phyloP scores from a whole-genome alignment of 768 basidiomycete species.

The Pleurotus djamor region DNA sequence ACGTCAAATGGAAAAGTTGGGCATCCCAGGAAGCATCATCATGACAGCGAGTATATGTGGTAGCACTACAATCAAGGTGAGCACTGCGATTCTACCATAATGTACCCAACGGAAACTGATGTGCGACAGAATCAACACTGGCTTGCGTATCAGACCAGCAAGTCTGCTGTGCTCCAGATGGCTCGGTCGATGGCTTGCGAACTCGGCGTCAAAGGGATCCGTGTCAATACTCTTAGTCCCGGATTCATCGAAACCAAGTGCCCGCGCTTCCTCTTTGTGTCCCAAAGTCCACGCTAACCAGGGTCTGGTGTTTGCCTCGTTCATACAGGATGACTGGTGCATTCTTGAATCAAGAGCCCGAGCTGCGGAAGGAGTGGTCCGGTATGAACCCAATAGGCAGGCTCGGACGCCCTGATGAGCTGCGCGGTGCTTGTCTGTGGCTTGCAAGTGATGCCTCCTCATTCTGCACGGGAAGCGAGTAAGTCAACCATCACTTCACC shows the following conservation, averaged over 20 bases:
- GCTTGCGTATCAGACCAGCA: conserved; percentile 74
- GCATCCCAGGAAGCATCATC: conserved; percentile 51
- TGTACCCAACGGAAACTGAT: not conserved
- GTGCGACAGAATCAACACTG: conserved; percentile 54
- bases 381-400: conserved; percentile 61
- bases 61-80: conserved; percentile 59
- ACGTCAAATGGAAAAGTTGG: conserved; percentile 50
- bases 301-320: not conserved
- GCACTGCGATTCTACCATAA: conserved; percentile 9
- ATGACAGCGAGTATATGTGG: conserved; percentile 63
- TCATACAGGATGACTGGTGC: conserved; percentile 55
- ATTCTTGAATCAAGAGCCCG: conserved; percentile 53
- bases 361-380: conserved; percentile 55
- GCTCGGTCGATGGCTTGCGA: conserved; percentile 76
- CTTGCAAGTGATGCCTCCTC: conserved; percentile 68
- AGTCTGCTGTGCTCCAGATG: conserved; percentile 81
- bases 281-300: not conserved
- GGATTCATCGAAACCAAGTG: conserved; percentile 71
- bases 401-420: conserved; percentile 64
- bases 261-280: not conserved
- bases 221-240: conserved; percentile 72
- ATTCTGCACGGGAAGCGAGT: conserved; percentile 75
- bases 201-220: conserved; percentile 60
- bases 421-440: conserved; percentile 67
- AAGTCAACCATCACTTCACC: conserved; percentile 11